These are phyloP conservation scores for Cytospora piceicola DNA, from an alignment of 2,329 filamentous ascomycete species.

Conservation along the genomic window DNA sequence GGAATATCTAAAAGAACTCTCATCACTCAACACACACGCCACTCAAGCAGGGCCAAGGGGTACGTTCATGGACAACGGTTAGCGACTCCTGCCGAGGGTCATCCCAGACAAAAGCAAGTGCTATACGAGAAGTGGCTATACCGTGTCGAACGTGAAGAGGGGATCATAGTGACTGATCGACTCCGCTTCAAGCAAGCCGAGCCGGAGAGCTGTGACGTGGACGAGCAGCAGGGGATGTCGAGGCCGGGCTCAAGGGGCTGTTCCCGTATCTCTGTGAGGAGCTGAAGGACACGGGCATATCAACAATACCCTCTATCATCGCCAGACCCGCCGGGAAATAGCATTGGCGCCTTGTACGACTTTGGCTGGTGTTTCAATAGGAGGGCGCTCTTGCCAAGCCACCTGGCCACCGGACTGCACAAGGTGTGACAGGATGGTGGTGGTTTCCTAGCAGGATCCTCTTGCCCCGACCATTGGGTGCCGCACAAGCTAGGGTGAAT, in stretches of 20 bases:
- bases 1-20: slow-evolving; percentile 49
- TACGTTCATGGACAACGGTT: slow-evolving; percentile 46
- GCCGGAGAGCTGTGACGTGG: slow-evolving; percentile 48
- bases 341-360: slow-evolving; percentile 27
- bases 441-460: slow-evolving; percentile 18
- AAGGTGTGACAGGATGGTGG: slow-evolving; percentile 39
- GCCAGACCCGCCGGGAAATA: slow-evolving; percentile 20
- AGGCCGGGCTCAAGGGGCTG: slow-evolving; percentile 51
- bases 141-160: slow-evolving; percentile 49
- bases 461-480: slow-evolving; percentile 20
- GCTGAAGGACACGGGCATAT: slow-evolving; percentile 42
- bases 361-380: slow-evolving; percentile 32
- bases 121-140: slow-evolving; percentile 52
- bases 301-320: slow-evolving; percentile 18
- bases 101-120: slow-evolving; percentile 40
- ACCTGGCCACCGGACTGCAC: slow-evolving; percentile 39
- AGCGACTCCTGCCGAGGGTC: slow-evolving; percentile 38
- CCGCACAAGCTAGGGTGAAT: slow-evolving; percentile 30
- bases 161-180: slow-evolving; percentile 43
- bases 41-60: slow-evolving; percentile 45
- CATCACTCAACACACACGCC: slow-evolving; percentile 56
- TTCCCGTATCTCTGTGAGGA: slow-evolving; percentile 53
- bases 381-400: slow-evolving; percentile 39
- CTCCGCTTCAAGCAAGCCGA: slow-evolving; percentile 44
- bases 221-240: slow-evolving; percentile 53